A percentile compares a stretch with the other conserved stretches of the same genome.
Conservation (phyloP, 257 asterid genomes). For the Nicotiana noctiflora region DNA sequence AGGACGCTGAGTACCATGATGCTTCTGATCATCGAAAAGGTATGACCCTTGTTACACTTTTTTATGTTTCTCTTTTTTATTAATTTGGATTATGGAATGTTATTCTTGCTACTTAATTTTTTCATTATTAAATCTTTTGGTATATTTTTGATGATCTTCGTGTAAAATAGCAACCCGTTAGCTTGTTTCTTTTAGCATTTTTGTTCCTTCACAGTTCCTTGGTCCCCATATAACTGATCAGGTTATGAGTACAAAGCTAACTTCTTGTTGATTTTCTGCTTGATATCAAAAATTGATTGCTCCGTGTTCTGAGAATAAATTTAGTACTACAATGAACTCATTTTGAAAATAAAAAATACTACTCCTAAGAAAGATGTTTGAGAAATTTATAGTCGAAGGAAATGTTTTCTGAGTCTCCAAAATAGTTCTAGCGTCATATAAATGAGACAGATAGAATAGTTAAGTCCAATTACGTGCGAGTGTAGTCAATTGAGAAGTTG, state of each 20-base stretch:
- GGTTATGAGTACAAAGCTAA: background rate
- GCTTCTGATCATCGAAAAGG: constrained; percentile 74
- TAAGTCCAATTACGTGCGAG: background rate
- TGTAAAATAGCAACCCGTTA: background rate
- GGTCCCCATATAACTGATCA: background rate
- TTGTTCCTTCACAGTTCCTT: background rate
- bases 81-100: background rate
- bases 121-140: background rate
- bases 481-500: background rate
- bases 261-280: background rate
- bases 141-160: background rate
- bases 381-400: background rate
- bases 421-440: too few species aligned
- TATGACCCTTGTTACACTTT: background rate
- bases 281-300: background rate
- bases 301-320: background rate
- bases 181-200: background rate
- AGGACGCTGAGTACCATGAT: constrained; percentile 64
- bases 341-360: too few species aligned
- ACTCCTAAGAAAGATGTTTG: too few species aligned
- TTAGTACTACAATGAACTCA: background rate
- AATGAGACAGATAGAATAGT: too few species aligned
- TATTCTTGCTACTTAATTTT: background rate
- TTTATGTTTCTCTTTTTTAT: background rate
- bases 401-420: background rate